These are phyloP conservation scores for Saussurea involucrata DNA, from an alignment of 129 eudicot genomes.

Conservation along the genomic window DNA sequence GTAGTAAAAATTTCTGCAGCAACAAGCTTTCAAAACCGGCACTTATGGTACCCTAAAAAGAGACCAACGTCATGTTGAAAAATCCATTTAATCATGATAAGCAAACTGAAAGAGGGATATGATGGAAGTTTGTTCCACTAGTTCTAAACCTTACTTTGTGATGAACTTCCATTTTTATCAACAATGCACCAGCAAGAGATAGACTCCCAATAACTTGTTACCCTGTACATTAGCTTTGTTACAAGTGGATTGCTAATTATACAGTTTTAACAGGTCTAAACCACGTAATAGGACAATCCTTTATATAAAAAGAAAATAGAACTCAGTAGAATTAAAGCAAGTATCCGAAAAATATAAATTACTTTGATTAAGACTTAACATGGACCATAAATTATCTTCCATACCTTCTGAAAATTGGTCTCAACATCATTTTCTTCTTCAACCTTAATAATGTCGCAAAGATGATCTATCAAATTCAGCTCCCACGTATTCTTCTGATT, in stretches of 20 bases:
- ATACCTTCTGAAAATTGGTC: slow-evolving; percentile 96
- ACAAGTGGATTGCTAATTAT: no score
- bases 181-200: neutral
- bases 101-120: no score
- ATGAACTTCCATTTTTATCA: neutral
- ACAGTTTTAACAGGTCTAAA: no score
- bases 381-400: neutral
- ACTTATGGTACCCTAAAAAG: no score
- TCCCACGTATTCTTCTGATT: slow-evolving; percentile 98
- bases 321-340: neutral
- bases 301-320: neutral
- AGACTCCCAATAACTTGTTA: no score
- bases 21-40: no score
- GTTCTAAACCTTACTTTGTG: neutral
- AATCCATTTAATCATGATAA: no score
- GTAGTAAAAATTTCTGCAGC: no score
- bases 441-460: slow-evolving; percentile 66
- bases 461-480: slow-evolving; percentile 80
- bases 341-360: neutral
- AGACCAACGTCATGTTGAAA: no score
- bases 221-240: no score
- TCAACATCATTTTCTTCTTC: slow-evolving; percentile 66
- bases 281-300: neutral
- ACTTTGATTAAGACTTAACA: neutral
- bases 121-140: neutral